These are phyloP conservation scores for Linum usitatissimum DNA, from an alignment of 345 rosid species.

Conservation along the genomic window DNA sequence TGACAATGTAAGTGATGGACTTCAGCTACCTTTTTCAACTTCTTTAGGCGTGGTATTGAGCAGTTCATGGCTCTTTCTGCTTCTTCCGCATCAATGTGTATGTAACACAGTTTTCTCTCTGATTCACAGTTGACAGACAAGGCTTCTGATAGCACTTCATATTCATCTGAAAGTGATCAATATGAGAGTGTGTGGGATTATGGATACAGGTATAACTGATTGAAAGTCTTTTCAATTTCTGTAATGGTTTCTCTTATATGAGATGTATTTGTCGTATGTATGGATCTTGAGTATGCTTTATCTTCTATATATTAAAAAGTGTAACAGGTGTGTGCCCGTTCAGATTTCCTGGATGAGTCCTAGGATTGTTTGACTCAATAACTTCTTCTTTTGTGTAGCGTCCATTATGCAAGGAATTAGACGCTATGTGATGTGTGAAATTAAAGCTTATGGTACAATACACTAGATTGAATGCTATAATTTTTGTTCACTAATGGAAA, in stretches of 20 bases:
- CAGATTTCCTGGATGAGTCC: background rate
- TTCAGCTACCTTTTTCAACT: background rate
- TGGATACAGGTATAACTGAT: conserved; percentile 47
- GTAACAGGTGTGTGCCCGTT: background rate
- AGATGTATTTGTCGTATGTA: background rate
- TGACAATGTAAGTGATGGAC: conserved; percentile 47
- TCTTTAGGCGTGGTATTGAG: background rate
- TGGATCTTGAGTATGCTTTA: background rate
- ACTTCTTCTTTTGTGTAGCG: background rate
- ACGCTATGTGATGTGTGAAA: background rate
- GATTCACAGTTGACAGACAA: conserved; percentile 40
- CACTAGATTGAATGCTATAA: background rate
- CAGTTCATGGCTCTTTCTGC: background rate
- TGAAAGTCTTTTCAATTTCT: conserved; percentile 2
- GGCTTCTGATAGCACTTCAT: conserved; percentile 43
- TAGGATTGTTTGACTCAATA: background rate
- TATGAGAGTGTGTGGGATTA: conserved; percentile 43
- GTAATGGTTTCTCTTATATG: background rate
- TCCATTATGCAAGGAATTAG: background rate
- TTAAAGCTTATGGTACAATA: too few relatives aligned
- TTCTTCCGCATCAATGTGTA: background rate
- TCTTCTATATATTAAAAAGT: background rate
- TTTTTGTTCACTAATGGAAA: too few relatives aligned
- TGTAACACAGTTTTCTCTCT: background rate
- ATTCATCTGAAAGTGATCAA: conserved; percentile 47